Evolutionary conservation across 345 rosid species (phyloP), one percentile per base, ranked within the genome.

Genomic region (Hypericum androsaemum): DNA sequence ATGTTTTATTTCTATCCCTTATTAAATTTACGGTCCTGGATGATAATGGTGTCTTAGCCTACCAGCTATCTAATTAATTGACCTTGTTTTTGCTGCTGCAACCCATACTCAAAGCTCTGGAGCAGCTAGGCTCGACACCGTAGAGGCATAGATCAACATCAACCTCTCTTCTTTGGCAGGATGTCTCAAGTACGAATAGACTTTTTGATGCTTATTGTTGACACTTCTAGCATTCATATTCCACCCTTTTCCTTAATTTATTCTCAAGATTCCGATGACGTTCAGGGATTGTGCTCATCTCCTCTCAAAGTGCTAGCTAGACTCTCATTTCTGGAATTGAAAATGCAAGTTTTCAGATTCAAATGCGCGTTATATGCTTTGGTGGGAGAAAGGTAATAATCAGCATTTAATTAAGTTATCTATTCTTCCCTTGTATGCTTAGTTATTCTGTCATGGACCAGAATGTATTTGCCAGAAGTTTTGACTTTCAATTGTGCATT

Each of bases 261-360:
- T 61, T 37, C 37, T 56, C 12, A 54, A 13, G 65, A 37, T 52
- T 49, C 43, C 13, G 60, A 38, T 57, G 43, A 72, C 68, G 71
- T 59, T 39, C 69, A 92, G 98, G 94, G 95, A 40, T 50, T 88
- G 51, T 75, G 95, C 37, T 70, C 77, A 45, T 83, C 98, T 71
- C 95, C 98, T 50, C 98, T n/a, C n/a, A 88, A 73, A 77, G 94
- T 79, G 72, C 90, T 59, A 88, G 86, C n/a, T n/a, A n/a, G n/a
- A 28, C 77, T 90, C 62, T 80, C 95, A 42, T 77, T 84, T 77
- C 76, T 81, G n/a, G n/a, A n/a, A n/a, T n/a, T n/a, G n/a, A n/a
- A n/a, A n/a, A n/a, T n/a, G n/a, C n/a, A n/a, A n/a, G n/a, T n/a
- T n/a, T n/a, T n/a, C n/a, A n/a, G n/a, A n/a, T n/a, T n/a, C n/a